Conservation (phyloP, 441 rosid genomes). For the Gossypium aridum region DNA sequence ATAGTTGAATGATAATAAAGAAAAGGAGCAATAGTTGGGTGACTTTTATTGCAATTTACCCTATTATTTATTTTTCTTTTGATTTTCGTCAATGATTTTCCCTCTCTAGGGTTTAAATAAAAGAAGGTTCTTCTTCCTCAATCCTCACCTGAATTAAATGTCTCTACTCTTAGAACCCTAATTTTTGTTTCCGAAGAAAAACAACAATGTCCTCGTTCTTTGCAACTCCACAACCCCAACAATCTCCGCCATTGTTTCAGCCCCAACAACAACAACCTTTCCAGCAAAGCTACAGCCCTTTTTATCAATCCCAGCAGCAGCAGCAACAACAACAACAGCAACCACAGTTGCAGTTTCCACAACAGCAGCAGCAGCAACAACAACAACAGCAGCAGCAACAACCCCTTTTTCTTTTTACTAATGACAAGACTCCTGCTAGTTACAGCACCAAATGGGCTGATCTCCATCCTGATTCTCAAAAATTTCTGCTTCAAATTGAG, state of each 20-base stretch:
- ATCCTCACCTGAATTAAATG: neutral
- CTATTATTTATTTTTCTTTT: neutral
- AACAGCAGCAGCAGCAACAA: constrained; percentile 29
- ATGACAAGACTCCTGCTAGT: constrained; percentile 79
- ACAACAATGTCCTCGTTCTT: constrained; percentile 57
- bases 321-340: constrained; percentile 35
- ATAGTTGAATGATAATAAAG: no score
- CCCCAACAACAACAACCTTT: constrained; percentile 21
- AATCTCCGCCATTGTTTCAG: constrained; percentile 32
- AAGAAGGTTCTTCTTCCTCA: neutral
- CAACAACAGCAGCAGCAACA: constrained; percentile 47
- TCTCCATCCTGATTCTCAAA: constrained; percentile 97
- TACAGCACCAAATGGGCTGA: constrained; percentile 93
- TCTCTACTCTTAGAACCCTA: neutral
- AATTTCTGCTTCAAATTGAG: constrained; percentile 83
- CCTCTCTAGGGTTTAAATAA: constrained; percentile 5
- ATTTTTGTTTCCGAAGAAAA: neutral
- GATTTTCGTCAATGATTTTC: neutral
- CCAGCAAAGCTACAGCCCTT: constrained; percentile 19
- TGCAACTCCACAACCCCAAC: constrained; percentile 69
- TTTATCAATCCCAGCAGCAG: constrained; percentile 37
- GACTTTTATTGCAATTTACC: no score
- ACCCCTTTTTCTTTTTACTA: constrained; percentile 59
- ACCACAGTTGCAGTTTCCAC: constrained; percentile 34
- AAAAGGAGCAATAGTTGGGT: no score